phyloP scores from a whole-genome alignment of 768 basidiomycete species.

The Tylopilus sp. region DNA sequence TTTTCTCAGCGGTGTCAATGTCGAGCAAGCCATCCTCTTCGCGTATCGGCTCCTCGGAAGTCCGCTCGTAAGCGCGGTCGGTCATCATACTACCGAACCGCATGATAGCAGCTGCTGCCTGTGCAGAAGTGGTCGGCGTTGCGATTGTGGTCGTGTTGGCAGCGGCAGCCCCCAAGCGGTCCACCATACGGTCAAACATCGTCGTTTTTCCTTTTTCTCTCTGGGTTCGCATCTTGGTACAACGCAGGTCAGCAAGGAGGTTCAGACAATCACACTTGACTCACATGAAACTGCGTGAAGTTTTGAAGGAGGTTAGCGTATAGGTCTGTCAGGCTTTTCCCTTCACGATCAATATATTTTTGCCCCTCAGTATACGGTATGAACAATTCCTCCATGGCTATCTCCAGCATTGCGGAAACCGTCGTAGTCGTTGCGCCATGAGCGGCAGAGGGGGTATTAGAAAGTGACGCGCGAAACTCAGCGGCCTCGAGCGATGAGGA shows the following conservation, averaged over 20 bases:
- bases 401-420: constrained; percentile 85
- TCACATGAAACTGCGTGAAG: constrained; percentile 89
- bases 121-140: constrained; percentile 66
- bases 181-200: constrained; percentile 89
- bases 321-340: constrained; percentile 72
- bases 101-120: constrained; percentile 85
- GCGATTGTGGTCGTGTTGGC: constrained; percentile 58
- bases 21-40: constrained; percentile 83
- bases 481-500: constrained; percentile 57
- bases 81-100: constrained; percentile 81
- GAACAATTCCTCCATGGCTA: constrained; percentile 94
- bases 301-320: constrained; percentile 67
- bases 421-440: constrained; percentile 43
- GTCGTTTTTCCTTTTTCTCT: constrained; percentile 61
- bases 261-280: constrained; percentile 3
- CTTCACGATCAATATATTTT: constrained; percentile 90
- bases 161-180: constrained; percentile 74
- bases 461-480: constrained; percentile 57
- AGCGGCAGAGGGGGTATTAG: constrained; percentile 38
- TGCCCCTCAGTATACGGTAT: constrained; percentile 90
- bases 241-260: constrained; percentile 3
- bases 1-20: constrained; percentile 77
- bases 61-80: constrained; percentile 46
- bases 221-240: constrained; percentile 52
- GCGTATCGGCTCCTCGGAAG: constrained; percentile 63